Conservation (phyloP, 2,329 filamentous ascomycete genomes). For the Cordyceps tenuipes region DNA sequence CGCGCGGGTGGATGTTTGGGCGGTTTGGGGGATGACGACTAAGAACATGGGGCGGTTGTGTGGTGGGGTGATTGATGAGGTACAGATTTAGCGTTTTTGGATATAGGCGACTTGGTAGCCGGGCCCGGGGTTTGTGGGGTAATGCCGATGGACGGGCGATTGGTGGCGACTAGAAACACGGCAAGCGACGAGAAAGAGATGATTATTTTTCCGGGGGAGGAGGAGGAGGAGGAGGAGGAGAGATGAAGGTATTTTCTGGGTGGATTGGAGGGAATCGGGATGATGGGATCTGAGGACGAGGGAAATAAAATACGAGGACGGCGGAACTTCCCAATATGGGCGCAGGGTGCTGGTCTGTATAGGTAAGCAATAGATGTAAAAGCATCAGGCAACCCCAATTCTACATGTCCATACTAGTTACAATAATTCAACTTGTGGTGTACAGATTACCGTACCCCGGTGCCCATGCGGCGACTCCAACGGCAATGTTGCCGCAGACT, state of each 20-base stretch:
- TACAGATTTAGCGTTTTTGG: not conserved
- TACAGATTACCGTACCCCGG: not conserved
- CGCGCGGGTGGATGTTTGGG: not conserved
- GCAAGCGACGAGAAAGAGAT: not conserved
- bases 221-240: no score
- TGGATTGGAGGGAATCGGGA: no score
- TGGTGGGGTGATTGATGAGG: not conserved
- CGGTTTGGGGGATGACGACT: not conserved
- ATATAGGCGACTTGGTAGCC: constrained; percentile 11
- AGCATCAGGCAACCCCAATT: not conserved
- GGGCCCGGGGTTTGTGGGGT: constrained; percentile 2
- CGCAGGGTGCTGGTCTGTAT: not conserved
- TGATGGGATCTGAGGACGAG: not conserved
- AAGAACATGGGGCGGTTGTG: not conserved
- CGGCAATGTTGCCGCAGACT: not conserved
- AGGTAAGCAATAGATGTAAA: not conserved
- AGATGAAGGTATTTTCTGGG: not conserved
- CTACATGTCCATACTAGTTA: no score
- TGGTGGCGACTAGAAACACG: not conserved
- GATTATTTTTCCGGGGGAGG: not conserved
- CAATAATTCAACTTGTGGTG: not conserved
- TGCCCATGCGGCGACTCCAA: not conserved
- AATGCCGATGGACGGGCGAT: not conserved
- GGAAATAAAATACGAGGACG: not conserved
- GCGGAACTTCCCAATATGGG: not conserved